Evolutionary conservation across 345 rosid species (phyloP).

Genomic region (Brassica carinata): DNA sequence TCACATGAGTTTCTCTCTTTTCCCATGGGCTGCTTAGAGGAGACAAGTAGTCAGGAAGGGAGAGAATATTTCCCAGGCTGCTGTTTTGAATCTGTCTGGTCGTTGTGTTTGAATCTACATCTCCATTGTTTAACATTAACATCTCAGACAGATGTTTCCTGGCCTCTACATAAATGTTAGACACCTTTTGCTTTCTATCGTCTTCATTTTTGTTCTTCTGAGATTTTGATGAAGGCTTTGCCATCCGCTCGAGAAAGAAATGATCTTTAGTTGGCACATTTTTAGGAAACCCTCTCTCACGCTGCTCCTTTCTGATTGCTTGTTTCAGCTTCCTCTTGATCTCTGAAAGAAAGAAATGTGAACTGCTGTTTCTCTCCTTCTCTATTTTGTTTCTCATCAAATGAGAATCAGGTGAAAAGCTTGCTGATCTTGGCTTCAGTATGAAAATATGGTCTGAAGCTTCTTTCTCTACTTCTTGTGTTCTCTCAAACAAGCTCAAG

Average conservation of each 20-base stretch:
- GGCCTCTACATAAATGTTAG: slow-evolving; percentile 84
- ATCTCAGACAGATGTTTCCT: slow-evolving; percentile 89
- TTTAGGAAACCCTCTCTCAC: slow-evolving; percentile 44
- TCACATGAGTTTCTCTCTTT: slow-evolving; percentile 47
- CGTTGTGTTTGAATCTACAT: slow-evolving; percentile 48
- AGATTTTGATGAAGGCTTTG: slow-evolving; percentile 56
- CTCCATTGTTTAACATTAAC: slow-evolving; percentile 72
- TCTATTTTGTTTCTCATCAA: slow-evolving; percentile 43
- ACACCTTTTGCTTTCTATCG: slow-evolving; percentile 49
- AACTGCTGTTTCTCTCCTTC: slow-evolving; percentile 56
- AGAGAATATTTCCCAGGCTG: slow-evolving; percentile 76
- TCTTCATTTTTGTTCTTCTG: slow-evolving; percentile 35
- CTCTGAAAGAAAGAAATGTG: slow-evolving; percentile 68
- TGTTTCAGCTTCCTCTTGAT: slow-evolving; percentile 81
- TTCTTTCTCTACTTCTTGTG: slow-evolving; percentile 46
- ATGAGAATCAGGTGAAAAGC: slow-evolving; percentile 46
- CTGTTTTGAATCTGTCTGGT: slow-evolving; percentile 52
- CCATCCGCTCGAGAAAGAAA: slow-evolving; percentile 80
- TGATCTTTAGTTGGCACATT: slow-evolving; percentile 78
- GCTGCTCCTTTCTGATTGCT: slow-evolving; percentile 77
- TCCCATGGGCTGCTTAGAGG: slow-evolving; percentile 72
- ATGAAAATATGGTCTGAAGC: slow-evolving; percentile 70
- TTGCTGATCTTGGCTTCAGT: slow-evolving; percentile 69
- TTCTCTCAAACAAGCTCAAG: slow-evolving; percentile 43
- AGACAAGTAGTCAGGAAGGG: slow-evolving; percentile 77